A percentile compares a stretch with the other conserved stretches of the same genome.
These are phyloP conservation scores for Aspergillus quadrilineatus DNA, from an alignment of 2,329 filamentous ascomycete genomes.

Conservation along the genomic window DNA sequence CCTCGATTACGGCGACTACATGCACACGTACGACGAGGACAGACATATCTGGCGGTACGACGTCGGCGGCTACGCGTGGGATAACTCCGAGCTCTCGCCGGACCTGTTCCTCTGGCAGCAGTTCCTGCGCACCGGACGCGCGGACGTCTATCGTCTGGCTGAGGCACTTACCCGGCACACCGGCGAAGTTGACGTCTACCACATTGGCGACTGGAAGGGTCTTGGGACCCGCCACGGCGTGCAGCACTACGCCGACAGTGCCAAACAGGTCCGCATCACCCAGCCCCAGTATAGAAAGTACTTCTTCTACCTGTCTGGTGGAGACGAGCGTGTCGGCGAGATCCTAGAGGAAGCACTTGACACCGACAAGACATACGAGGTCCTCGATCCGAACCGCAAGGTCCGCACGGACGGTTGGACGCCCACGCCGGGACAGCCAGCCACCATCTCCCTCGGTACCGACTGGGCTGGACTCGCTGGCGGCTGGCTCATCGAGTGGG, in stretches of 20 bases:
- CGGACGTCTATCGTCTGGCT: conserved; percentile 59
- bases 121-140: conserved; percentile 59
- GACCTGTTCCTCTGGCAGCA: conserved; percentile 64
- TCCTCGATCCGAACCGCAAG: conserved; percentile 59
- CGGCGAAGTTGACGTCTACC: conserved; percentile 63
- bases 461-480: conserved; percentile 51
- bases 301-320: conserved; percentile 58
- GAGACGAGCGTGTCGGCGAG: conserved; percentile 57
- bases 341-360: conserved; percentile 54
- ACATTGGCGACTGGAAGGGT: conserved; percentile 58
- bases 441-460: conserved; percentile 6
- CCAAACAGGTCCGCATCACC: conserved; percentile 63
- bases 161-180: conserved; percentile 61
- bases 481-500: conserved; percentile 61
- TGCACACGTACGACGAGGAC: conserved; percentile 61
- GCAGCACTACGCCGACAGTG: conserved; percentile 61
- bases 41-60: conserved; percentile 64
- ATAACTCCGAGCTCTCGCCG: conserved; percentile 63
- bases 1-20: conserved; percentile 62
- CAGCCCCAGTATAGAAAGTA: conserved; percentile 58
- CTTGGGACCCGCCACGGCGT: conserved; percentile 64
- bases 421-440: conserved; percentile 38
- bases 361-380: conserved; percentile 53
- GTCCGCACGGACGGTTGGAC: conserved; percentile 55
- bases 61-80: conserved; percentile 64